These are phyloP conservation scores for Solanum piurae DNA, from an alignment of 257 asterid species.

Conservation along the genomic window DNA sequence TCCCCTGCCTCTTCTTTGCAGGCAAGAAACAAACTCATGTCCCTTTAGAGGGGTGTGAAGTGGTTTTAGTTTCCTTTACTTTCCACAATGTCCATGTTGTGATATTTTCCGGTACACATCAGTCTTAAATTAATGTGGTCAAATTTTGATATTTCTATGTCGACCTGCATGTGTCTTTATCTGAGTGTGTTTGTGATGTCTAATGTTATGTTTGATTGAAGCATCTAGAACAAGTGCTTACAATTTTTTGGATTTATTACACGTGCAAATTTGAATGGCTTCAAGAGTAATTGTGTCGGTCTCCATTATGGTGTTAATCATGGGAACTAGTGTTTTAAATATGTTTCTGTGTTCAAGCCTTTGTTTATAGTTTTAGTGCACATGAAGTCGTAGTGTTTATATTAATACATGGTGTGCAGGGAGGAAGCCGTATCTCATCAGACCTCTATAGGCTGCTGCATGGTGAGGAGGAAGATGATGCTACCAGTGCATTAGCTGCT, in stretches of 20 bases:
- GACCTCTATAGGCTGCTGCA: conserved; percentile 77
- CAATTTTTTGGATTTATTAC: neutral
- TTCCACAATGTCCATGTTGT: neutral
- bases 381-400: neutral
- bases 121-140: neutral
- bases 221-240: neutral
- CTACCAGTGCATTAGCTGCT: conserved; percentile 77
- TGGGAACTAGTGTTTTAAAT: neutral
- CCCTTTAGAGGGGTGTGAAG: neutral
- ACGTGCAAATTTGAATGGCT: neutral
- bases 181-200: neutral
- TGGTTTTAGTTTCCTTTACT: neutral
- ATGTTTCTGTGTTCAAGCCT: neutral
- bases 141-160: neutral
- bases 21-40: conserved; percentile 20
- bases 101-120: neutral
- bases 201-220: neutral
- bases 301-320: neutral
- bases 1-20: conserved; percentile 97
- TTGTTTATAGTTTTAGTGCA: neutral
- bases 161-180: neutral
- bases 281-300: neutral
- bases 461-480: conserved; percentile 96
- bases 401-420: conserved; percentile 37
- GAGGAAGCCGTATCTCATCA: conserved; percentile 72